Base-by-base conservation (phyloP, 2,329 filamentous ascomycete species). In the Fusarium nematophilum region DNA sequence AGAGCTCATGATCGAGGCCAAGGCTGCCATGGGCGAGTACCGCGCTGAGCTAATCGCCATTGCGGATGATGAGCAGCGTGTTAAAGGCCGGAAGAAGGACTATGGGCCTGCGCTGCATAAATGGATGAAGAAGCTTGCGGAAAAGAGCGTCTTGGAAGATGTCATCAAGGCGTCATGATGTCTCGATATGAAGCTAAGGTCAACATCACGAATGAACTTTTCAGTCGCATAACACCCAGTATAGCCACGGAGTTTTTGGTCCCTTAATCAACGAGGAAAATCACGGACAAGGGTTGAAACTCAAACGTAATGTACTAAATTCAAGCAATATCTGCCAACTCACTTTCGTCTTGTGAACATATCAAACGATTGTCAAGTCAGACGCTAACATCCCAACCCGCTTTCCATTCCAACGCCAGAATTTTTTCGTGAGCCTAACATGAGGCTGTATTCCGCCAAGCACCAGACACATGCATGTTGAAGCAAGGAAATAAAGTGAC, bases 81-180 rank as follows among this genome's bases (percentile, higher is more conserved):
- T 86, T 4, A 75, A 76, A 17, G 81, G 81, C 23, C 78, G 87
- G 3, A 83, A 84, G 66, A 83, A 86, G 67, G 90, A 96, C 68
- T 91, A 90, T 68, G 87, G 85, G 1, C 85, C 86, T 1, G 85
- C 87, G 1, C 81, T 94, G 17, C 86, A 90, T 65, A 79, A 75
- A 30, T 94, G 91, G 87, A 74, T 93, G 37, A 82, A 83, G 61
- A 85, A 84, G 58, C 80, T 96, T 53, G 89, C 89, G 1, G 85
- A 87, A 55, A 88, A 89, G 66, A 86, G 85, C 1, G 75, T 85
- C 2, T 72, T 95, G 51, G 76, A 79, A 62, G 75, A 80, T 29
- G 40, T 76, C 5, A 72, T 78, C 9, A 68, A 67, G 11, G 55
- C 61, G 21, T 64, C 66, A 6, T 63, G 46, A 30, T 65, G 49